Base-by-base conservation (phyloP, 2,329 filamentous ascomycete genomes). In the Stemphylium beticola region DNA sequence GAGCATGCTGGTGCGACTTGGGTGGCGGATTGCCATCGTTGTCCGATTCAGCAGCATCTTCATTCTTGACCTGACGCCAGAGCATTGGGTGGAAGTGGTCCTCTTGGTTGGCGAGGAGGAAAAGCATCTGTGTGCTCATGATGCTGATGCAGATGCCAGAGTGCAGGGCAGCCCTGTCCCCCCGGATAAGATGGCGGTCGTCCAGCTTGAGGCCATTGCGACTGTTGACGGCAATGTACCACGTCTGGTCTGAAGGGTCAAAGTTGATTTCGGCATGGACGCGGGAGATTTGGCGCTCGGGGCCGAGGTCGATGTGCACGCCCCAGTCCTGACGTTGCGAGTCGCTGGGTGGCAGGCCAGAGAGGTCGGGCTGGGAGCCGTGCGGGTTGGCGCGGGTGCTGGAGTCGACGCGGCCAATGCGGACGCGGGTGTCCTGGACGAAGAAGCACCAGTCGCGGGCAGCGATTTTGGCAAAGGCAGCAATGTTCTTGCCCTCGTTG, bases 121-220 rank as follows among this genome's bases (percentile, higher is more conserved):
- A 99, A 82, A 98, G 93, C 95, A 99, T 99, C 79, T 99, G 93
- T 1, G 95, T 90, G 48, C 91, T 91, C 66, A 89, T 90, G 69
- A 98, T 91, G 70, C 96, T 92, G 53, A 99, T 88, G 38, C 98
- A 91, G 72, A 93, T 88, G 53, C 95, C 95, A 67, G 93, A 96
- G 37, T 86, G 85, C 22, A 99, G 82, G 26, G 85, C 79, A 31
- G 86, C 83, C 32, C 85, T 82, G 34, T 83, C 79, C 11, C 89
- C 88, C 46, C 87, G 83, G 67, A 89, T 90, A 51, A 96, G 78
- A 17, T 84, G 80, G 45, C 79, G 78, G 57, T 91, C 91, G 73
- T 99, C 91, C 18, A 98, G 81, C 68, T 91, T 91, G 41, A 96
- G 84, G 24, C 93, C 92, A 73, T 99, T 99, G 64, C 95, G 89